A percentile compares a stretch with the other conserved stretches of the same genome.
phyloP scores from a whole-genome alignment of 1,139 yeast genomes.

The Blastobotrys petasosporus region DNA sequence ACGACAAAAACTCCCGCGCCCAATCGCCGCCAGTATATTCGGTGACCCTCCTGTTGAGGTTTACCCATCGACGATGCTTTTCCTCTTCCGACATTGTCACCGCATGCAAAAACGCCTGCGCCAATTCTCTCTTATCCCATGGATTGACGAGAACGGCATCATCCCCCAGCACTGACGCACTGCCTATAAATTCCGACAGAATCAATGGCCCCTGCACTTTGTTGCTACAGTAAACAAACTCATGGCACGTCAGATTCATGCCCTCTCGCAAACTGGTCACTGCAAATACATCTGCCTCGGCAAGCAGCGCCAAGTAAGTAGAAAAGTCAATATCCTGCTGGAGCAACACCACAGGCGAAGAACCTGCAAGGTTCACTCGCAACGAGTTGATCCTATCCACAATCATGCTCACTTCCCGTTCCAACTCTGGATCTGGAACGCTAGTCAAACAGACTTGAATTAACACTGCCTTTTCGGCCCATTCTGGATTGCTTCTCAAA shows the following conservation, averaged over 20 bases:
- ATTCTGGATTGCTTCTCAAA: constrained; percentile 63
- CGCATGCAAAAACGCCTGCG: constrained; percentile 55
- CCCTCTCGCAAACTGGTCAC: constrained; percentile 95
- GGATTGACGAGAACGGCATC: constrained; percentile 85
- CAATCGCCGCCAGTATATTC: constrained; percentile 70
- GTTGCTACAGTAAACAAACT: constrained; percentile 72
- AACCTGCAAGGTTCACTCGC: constrained; percentile 57
- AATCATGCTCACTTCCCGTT: constrained; percentile 65
- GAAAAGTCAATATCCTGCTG: constrained; percentile 85
- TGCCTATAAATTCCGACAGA: constrained; percentile 90
- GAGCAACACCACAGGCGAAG: constrained; percentile 68
- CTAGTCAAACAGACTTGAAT: constrained; percentile 74
- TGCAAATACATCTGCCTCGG: constrained; percentile 81
- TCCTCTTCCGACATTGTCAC: constrained; percentile 59
- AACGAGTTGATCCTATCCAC: constrained; percentile 81
- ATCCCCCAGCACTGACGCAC: constrained; percentile 60
- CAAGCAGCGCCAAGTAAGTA: constrained; percentile 78
- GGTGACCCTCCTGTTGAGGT: constrained; percentile 51
- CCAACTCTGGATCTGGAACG: constrained; percentile 45
- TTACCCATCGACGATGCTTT: constrained; percentile 55
- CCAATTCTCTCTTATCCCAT: constrained; percentile 70
- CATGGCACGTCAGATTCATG: constrained; percentile 93
- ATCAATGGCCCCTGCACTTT: constrained; percentile 70
- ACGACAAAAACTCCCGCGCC: constrained; percentile 55
- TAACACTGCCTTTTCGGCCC: constrained; percentile 61